Base-by-base conservation (phyloP, 345 rosid genomes). In the Bruguiera gymnorhiza region DNA sequence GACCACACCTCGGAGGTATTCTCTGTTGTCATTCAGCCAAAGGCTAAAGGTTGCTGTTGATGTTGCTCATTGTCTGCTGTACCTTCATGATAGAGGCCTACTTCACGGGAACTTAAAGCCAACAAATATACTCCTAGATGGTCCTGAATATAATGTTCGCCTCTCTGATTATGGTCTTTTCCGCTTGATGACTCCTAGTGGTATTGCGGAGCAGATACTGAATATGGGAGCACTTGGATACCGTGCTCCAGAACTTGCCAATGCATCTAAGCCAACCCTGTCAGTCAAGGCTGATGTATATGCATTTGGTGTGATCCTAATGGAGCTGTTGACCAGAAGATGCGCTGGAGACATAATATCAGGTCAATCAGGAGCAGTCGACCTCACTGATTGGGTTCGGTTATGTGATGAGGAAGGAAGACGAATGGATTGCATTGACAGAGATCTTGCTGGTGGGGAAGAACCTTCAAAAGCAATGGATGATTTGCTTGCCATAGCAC, bases 221-320 rank as follows among this genome's bases (percentile, higher is more conserved):
- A 94, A 89, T 71, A 79, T 94, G n/a, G 91, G 95, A 67, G 98
- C 98, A 15, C 90, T 94, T 3, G 98, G 98, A 23, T 94, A 94
- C 69, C 79, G 94, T 46, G 95, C 98, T 67, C 96, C 97, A 0
- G 98, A 94, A 67, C 96, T 89, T 2, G 69, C 88, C 37, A 69
- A 77, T n/a, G 81, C 91, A 51, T 72, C 95, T 23, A 94, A 86
- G 73, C 93, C 96, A 0, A 34, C 64, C 48, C 93, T 90, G 0
- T 88, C 98, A 3, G 75, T 80, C 16, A 94, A 89, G 76, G 88
- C 91, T 2, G 98, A 94, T 65, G 92, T 94, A 5, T 94, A 91
- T 32, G 84, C 96, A 19, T 81, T 94, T 11, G 98, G 98, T 23
- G 98, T 94, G 67, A 89, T 94, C 60, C 68, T 94, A 60, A 86